Evolutionary conservation across 805 yeast genomes (phyloP), one percentile per base, ranked within the genome.

Genomic region (Clavispora fructus): DNA sequence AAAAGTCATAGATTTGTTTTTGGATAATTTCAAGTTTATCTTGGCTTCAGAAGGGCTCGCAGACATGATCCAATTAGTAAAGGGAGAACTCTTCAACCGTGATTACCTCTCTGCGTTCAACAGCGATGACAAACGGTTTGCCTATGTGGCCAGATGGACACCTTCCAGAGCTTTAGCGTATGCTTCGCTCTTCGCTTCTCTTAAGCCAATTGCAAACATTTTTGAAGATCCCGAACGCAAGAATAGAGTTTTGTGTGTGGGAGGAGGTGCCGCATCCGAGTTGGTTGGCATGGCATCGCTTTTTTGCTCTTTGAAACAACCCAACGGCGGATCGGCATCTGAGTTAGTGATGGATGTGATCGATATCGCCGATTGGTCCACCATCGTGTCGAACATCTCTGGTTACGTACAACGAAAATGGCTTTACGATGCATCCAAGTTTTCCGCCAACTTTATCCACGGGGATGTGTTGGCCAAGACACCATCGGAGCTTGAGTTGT

Each of bases 251-350:
- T 61, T 88, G 31, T 78, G 84, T 55, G 73, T 90, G 32, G 97
- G 96, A 16, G 96, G 95, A 23, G 97, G 97, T 31, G 96, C 96
- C 0, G 87, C 92, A 5, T 87, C 89, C 2, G 97, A 89, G 60
- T 64, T 88, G 23, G 79, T 81, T 29, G 87, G 79, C 0, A 58
- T 87, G 38, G 79, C 80, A 1, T 74, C 90, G 14, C 67, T 85
- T 1, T 82, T 80, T 50, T 68, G 75, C 41, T 55, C 71, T 40
- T 55, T 64, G 28, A 72, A 72, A 47, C 72, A 63, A 44, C 55
- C 54, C 41, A 54, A 60, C 45, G 63, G 75, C 5, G 63, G 52
- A 32, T 64, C 59, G 27, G 58, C 47, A 8, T 68, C 75, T 2
- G 47, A 48, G 8, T 58, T 82, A 26, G 65, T 70, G 27, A 61